phyloP scores from a whole-genome alignment of 371 early-diverging fungal genomes.

The Funneliformis caledonium region DNA sequence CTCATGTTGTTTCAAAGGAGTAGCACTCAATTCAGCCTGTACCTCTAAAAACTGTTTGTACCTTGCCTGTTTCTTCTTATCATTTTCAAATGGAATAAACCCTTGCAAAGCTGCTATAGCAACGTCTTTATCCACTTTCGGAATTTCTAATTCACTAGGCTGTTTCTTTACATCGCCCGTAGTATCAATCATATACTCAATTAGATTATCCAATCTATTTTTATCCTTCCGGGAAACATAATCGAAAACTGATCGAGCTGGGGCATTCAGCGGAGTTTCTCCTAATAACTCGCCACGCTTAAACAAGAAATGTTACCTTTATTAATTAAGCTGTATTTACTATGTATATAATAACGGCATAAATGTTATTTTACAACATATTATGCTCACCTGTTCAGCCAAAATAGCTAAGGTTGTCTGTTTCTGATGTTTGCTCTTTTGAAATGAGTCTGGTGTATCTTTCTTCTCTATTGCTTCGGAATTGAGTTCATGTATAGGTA shows the following conservation, averaged over 20 bases:
- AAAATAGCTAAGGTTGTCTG: conserved; percentile 19
- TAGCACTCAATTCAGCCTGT: conserved; percentile 55
- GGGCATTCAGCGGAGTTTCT: conserved; percentile 69
- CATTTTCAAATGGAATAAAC: conserved; percentile 85
- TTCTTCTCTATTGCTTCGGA: conserved; percentile 15
- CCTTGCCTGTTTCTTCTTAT: conserved; percentile 75
- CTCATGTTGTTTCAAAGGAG: conserved; percentile 28
- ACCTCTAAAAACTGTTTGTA: conserved; percentile 75
- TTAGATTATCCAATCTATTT: conserved; percentile 62
- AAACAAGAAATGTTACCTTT: not conserved
- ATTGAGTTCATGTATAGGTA: conserved; percentile 52
- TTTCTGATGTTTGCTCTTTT: not conserved
- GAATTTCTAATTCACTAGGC: conserved; percentile 47
- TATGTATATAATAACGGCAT: not conserved
- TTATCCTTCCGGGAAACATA: conserved; percentile 72
- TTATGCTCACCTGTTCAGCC: conserved; percentile 22
- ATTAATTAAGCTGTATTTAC: not conserved
- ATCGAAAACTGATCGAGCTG: conserved; percentile 76
- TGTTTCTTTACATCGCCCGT: conserved; percentile 41
- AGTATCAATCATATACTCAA: conserved; percentile 49
- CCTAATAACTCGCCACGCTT: conserved; percentile 54
- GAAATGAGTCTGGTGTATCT: not conserved
- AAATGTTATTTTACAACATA: not conserved
- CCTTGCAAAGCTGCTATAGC: conserved; percentile 80
- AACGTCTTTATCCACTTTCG: conserved; percentile 62